phyloP scores from a whole-genome alignment of 805 yeast species.

The Suhomyces sp. region DNA sequence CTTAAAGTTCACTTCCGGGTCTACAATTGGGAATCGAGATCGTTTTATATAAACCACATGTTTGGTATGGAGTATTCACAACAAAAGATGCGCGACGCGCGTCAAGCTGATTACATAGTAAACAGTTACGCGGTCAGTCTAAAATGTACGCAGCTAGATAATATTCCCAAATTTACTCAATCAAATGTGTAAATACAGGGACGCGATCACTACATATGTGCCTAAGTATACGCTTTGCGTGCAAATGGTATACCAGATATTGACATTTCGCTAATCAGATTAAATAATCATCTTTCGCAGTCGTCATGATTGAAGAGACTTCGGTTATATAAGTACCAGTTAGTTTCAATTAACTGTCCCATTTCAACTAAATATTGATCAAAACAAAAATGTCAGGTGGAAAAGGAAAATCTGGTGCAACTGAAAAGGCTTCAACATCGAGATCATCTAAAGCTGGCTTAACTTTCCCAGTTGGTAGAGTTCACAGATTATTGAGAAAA shows the following conservation, averaged over 20 bases:
- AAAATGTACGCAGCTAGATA: not conserved
- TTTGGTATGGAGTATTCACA: not conserved
- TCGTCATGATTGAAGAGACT: too few relatives aligned
- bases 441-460: slow-evolving; percentile 99
- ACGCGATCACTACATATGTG: too few relatives aligned
- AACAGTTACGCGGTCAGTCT: not conserved
- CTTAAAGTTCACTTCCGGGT: too few relatives aligned
- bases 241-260: too few relatives aligned
- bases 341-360: too few relatives aligned
- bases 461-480: slow-evolving; percentile 99
- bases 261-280: too few relatives aligned
- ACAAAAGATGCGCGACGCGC: not conserved
- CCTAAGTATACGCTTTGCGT: too few relatives aligned
- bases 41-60: slow-evolving; percentile 2
- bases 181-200: too few relatives aligned
- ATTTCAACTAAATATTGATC: too few relatives aligned
- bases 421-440: slow-evolving; percentile 91
- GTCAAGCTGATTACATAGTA: too few relatives aligned
- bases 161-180: not conserved
- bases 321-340: too few relatives aligned
- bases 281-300: too few relatives aligned
- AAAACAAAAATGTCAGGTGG: slow-evolving; percentile 69
- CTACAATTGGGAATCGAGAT: not conserved
- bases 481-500: slow-evolving; percentile 93
- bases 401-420: slow-evolving; percentile 87